A percentile compares a stretch with the other conserved stretches of the same genome.
phyloP scores from a whole-genome alignment of 2,329 filamentous ascomycete species.

The Shiraia bambusicola region DNA sequence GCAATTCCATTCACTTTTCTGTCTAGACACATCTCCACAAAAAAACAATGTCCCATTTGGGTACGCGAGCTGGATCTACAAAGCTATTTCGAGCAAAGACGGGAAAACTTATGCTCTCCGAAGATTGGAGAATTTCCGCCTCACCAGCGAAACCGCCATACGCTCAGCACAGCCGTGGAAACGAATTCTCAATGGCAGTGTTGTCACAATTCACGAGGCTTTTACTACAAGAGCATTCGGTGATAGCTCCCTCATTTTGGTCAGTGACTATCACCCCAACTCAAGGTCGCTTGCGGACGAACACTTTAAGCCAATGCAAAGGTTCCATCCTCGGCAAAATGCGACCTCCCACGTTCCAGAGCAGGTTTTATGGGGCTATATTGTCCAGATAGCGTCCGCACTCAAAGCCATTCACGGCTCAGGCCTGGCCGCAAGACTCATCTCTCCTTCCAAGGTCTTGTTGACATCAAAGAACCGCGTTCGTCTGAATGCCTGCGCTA shows the following conservation, averaged over 20 bases:
- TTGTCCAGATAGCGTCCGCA: slow-evolving; percentile 86
- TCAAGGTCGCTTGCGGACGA: slow-evolving; percentile 87
- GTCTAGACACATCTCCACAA: slow-evolving; percentile 77
- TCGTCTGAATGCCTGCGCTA: slow-evolving; percentile 81
- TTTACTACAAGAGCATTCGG: slow-evolving; percentile 93
- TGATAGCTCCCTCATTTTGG: slow-evolving; percentile 91
- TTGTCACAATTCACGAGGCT: slow-evolving; percentile 85
- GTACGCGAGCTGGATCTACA: slow-evolving; percentile 92
- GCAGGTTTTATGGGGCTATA: slow-evolving; percentile 82
- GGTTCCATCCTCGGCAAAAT: slow-evolving; percentile 43
- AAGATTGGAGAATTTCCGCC: slow-evolving; percentile 81
- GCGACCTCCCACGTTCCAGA: slow-evolving; percentile 57
- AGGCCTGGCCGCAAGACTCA: slow-evolving; percentile 79
- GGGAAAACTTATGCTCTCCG: slow-evolving; percentile 86
- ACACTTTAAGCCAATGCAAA: slow-evolving; percentile 58
- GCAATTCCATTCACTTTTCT: slow-evolving; percentile 88
- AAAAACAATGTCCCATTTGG: slow-evolving; percentile 80
- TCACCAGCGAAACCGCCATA: slow-evolving; percentile 88
- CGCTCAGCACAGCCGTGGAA: slow-evolving; percentile 87
- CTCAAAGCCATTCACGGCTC: slow-evolving; percentile 80
- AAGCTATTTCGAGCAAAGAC: slow-evolving; percentile 85
- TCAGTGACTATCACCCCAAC: slow-evolving; percentile 88
- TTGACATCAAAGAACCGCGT: slow-evolving; percentile 88
- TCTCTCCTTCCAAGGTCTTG: slow-evolving; percentile 86
- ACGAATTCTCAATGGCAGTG: slow-evolving; percentile 73